Conservation (phyloP, 1,139 yeast genomes). For the Suhomyces guaymorum region DNA sequence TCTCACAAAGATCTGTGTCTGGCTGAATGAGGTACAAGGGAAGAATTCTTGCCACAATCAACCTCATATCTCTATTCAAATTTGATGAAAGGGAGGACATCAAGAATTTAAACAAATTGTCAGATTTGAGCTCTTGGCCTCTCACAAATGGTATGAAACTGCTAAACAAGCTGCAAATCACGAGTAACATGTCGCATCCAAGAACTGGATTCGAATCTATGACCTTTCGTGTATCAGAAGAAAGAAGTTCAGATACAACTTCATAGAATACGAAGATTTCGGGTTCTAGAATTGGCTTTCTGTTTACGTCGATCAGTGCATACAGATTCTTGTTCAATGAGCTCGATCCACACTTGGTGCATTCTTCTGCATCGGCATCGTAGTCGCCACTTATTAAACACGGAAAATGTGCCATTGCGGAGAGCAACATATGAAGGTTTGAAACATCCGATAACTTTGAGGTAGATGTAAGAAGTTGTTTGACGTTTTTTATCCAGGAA, state of each 20-base stretch:
- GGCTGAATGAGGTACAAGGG: slow-evolving; percentile 46
- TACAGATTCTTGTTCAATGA: slow-evolving; percentile 27
- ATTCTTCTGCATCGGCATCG: slow-evolving; percentile 30
- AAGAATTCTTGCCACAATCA: slow-evolving; percentile 47
- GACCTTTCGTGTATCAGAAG: slow-evolving; percentile 4
- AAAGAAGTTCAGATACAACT: slow-evolving; percentile 24
- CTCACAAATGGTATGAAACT: slow-evolving; percentile 23
- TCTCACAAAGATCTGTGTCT: slow-evolving; percentile 34
- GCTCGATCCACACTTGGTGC: slow-evolving; percentile 43
- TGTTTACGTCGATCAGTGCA: slow-evolving; percentile 19
- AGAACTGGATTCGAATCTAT: slow-evolving; percentile 27
- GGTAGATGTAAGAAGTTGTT: background rate
- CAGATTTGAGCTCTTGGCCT: slow-evolving; percentile 18
- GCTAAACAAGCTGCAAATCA: slow-evolving; percentile 52
- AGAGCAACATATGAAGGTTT: slow-evolving; percentile 30
- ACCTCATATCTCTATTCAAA: slow-evolving; percentile 52
- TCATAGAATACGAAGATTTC: slow-evolving; percentile 27
- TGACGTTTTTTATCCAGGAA: slow-evolving; percentile 29
- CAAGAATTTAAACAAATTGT: slow-evolving; percentile 26
- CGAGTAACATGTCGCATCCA: slow-evolving; percentile 44
- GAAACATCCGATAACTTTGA: slow-evolving; percentile 9
- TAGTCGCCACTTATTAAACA: slow-evolving; percentile 41
- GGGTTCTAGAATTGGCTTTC: slow-evolving; percentile 27
- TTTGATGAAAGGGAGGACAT: slow-evolving; percentile 25
- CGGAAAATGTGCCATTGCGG: slow-evolving; percentile 45